These are phyloP conservation scores for Ganoderma resinaceum DNA, from an alignment of 1,284 basidiomycete genomes.

Conservation along the genomic window DNA sequence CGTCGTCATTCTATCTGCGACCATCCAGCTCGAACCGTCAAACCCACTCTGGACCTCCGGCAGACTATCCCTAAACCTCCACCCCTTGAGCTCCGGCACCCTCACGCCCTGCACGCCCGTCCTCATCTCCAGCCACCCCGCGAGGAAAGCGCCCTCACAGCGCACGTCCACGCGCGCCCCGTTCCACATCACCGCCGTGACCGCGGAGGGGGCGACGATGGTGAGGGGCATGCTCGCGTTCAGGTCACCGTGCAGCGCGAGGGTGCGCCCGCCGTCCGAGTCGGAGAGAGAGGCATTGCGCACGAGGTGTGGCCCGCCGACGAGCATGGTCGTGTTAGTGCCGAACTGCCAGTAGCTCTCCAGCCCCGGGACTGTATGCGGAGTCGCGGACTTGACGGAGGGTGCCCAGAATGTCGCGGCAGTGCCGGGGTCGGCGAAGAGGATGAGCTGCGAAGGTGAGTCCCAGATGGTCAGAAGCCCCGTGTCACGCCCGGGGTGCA, in stretches of 20 bases:
- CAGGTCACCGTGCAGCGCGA: constrained; percentile 57
- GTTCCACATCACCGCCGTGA: constrained; percentile 74
- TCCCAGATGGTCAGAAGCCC: constrained; percentile 71
- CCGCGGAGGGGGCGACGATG: constrained; percentile 57
- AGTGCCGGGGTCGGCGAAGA: constrained; percentile 69
- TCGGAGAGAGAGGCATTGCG: constrained; percentile 53
- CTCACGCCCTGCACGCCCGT: constrained; percentile 29
- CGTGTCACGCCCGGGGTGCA: constrained; percentile 60
- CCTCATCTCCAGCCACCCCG: constrained; percentile 34
- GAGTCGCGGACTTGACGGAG: constrained; percentile 41
- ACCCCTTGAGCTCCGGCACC: constrained; percentile 55
- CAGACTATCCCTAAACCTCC: constrained; percentile 76
- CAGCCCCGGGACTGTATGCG: constrained; percentile 38
- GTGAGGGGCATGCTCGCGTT: constrained; percentile 49
- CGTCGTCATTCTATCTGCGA: constrained; percentile 74
- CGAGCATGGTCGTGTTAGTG: constrained; percentile 55
- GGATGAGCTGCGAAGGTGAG: constrained; percentile 66
- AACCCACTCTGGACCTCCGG: constrained; percentile 68
- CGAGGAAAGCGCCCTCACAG: constrained; percentile 29
- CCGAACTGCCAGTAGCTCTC: constrained; percentile 58
- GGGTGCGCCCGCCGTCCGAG: constrained; percentile 31
- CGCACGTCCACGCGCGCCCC: constrained; percentile 57
- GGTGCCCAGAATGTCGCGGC: constrained; percentile 67
- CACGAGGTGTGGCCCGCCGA: constrained; percentile 63
- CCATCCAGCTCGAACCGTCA: constrained; percentile 67